Evolutionary conservation across 2,329 filamentous ascomycete genomes (phyloP), one percentile per base, ranked within the genome.

Genomic region (Xylaria arbuscula): DNA sequence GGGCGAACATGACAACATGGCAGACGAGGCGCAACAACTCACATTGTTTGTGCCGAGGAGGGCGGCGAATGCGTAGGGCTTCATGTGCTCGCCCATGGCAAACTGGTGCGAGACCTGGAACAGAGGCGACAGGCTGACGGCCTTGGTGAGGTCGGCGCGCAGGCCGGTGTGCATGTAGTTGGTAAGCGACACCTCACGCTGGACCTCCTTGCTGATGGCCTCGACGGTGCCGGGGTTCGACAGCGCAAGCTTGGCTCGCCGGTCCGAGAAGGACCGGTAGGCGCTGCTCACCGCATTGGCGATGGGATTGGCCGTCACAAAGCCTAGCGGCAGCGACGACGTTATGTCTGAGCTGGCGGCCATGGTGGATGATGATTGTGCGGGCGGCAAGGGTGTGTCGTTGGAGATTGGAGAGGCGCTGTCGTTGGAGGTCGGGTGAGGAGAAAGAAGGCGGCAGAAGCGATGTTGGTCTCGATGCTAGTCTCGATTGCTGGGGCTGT

Each of bases 61-160:
- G 72, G 93, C 93, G 74, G 94, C 93, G 83, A 98, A 97, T 64
- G 93, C 93, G 83, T 99, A 99, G 45, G 96, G 96, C 80, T 94
- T 94, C 81, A 97, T 86, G 74, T 92, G 90, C 83, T 97, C 93
- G 76, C 96, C 95, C 89, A 98, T 93, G 64, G 95, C 92, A 81
- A 99, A 96, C 76, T 96, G 93, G 84, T 99, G 96, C 73, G 95
- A 98, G 76, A 98, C 92, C 83, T 98, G 95, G 87, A 99, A 99
- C 74, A 98, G 85, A 67, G 96, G 96, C 66, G 90, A 89, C 81
- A 97, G 89, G 87, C 94, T 96, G 84, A 98, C 97, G 79, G 93
- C 90, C 87, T 98, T 98, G 80, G 94, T 98, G 80, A 98, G 86
- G 82, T 99, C 96, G 81, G 95, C 97, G 80, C 95, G 93, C 81